A percentile compares a stretch with the other conserved stretches of the same genome.
Conservation (phyloP, 2,329 filamentous ascomycete species). For the Cladophialophora bantiana region DNA sequence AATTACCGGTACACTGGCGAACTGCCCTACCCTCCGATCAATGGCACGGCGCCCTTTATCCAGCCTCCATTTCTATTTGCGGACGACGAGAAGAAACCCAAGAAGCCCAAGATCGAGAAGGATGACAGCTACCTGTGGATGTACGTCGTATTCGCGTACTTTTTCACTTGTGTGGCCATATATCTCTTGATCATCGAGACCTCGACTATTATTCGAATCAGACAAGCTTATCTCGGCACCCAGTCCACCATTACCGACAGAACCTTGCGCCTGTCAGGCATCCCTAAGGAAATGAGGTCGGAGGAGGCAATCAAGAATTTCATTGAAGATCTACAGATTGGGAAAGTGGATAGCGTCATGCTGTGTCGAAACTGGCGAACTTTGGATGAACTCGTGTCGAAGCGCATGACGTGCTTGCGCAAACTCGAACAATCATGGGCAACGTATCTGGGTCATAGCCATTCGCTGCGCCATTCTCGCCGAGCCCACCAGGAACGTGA, state of each 20-base stretch:
- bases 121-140: slow-evolving; percentile 77
- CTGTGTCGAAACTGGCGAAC: slow-evolving; percentile 86
- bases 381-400: slow-evolving; percentile 75
- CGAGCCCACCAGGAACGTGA: slow-evolving; percentile 46
- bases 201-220: slow-evolving; percentile 79
- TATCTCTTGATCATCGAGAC: slow-evolving; percentile 87
- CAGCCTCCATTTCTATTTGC: slow-evolving; percentile 36
- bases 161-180: slow-evolving; percentile 82
- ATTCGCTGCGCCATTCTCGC: slow-evolving; percentile 59
- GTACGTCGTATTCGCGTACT: slow-evolving; percentile 91
- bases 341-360: slow-evolving; percentile 85
- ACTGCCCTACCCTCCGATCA: slow-evolving; percentile 43
- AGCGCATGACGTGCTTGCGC: slow-evolving; percentile 70
- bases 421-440: slow-evolving; percentile 86
- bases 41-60: slow-evolving; percentile 31
- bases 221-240: slow-evolving; percentile 89
- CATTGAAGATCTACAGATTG: slow-evolving; percentile 86
- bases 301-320: slow-evolving; percentile 85
- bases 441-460: slow-evolving; percentile 66
- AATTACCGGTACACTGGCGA: slow-evolving; percentile 71
- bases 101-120: slow-evolving; percentile 44
- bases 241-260: slow-evolving; percentile 96
- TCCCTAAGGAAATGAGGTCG: slow-evolving; percentile 77
- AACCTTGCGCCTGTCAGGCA: slow-evolving; percentile 88
- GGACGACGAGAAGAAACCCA: slow-evolving; percentile 42